A percentile compares a stretch with the other conserved stretches of the same genome.
These are phyloP conservation scores for Tetrahymena thermophila DNA, from an alignment of 73 alveolate species.

Conservation along the genomic window DNA sequence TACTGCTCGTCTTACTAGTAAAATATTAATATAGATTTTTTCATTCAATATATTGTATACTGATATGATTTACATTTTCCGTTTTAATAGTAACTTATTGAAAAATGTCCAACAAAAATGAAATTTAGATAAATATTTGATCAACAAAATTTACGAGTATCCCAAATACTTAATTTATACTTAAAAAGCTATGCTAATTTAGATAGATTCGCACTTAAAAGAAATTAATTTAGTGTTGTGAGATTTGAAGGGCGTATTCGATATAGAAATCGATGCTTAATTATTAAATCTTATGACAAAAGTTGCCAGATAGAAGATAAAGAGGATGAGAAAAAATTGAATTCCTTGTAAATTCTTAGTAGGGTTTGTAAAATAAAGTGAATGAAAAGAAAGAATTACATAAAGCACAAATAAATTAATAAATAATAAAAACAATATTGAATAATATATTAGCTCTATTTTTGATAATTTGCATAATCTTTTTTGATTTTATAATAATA, in stretches of 20 bases:
- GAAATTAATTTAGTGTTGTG: neutral
- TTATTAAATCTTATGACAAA: neutral
- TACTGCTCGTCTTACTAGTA: neutral
- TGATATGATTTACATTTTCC: neutral
- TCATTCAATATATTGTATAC: neutral
- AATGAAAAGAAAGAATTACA: neutral
- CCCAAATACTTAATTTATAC: neutral
- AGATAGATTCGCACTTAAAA: neutral
- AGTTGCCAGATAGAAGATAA: neutral
- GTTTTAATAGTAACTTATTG: neutral
- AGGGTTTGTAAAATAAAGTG: neutral
- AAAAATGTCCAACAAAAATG: neutral
- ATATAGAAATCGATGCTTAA: neutral
- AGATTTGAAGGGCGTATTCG: neutral
- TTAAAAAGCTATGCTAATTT: neutral
- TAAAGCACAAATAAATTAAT: neutral
- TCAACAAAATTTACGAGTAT: neutral
- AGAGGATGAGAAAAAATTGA: neutral
- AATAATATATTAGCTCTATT: neutral
- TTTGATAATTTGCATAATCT: neutral
- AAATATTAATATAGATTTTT: too few species aligned
- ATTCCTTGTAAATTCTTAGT: neutral
- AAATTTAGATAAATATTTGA: neutral
- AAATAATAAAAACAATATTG: neutral
- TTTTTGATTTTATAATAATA: neutral